phyloP scores from a whole-genome alignment of 305 asterid genomes.

The Stenogyne calaminthoides region DNA sequence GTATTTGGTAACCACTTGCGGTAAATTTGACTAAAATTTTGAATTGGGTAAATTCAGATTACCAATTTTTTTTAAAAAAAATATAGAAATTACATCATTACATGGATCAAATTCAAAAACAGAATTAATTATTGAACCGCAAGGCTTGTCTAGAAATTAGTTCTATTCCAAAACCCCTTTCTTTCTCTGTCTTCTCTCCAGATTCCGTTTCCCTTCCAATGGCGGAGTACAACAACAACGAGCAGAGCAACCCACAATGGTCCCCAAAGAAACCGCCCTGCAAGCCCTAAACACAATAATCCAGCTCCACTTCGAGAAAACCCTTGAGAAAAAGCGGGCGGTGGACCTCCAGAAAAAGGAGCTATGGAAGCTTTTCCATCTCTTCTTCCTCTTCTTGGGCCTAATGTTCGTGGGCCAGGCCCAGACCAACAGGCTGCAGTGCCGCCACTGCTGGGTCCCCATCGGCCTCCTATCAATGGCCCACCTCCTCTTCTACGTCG shows the following conservation, averaged over 20 bases:
- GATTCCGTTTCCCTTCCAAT: too few species aligned
- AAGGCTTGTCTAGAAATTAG: too few species aligned
- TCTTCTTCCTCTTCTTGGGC: constrained; percentile 73
- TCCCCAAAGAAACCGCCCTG: constrained; percentile 65
- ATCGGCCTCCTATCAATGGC: constrained; percentile 78
- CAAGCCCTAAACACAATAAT: constrained; percentile 87
- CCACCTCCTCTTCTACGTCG: constrained; percentile 81
- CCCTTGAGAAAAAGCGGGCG: constrained; percentile 81
- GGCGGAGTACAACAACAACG: constrained; percentile 75
- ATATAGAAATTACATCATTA: too few species aligned
- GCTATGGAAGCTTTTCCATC: constrained; percentile 82
- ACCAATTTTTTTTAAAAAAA: too few species aligned
- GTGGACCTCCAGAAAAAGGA: constrained; percentile 84
- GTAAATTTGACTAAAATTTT: too few species aligned
- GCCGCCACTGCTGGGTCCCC: constrained; percentile 95
- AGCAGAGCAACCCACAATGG: constrained; percentile 31
- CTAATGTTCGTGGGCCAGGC: constrained; percentile 58
- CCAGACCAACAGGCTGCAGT: constrained; percentile 55
- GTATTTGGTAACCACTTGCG: too few species aligned
- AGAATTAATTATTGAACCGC: too few species aligned
- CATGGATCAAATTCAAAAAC: too few species aligned
- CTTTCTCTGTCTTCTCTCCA: background rate
- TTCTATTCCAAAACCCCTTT: background rate
- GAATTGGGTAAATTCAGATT: too few species aligned
- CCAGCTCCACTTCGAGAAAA: constrained; percentile 96